Evolutionary conservation across 2,329 filamentous ascomycete species (phyloP).

Genomic region (Penicillium glabrum): DNA sequence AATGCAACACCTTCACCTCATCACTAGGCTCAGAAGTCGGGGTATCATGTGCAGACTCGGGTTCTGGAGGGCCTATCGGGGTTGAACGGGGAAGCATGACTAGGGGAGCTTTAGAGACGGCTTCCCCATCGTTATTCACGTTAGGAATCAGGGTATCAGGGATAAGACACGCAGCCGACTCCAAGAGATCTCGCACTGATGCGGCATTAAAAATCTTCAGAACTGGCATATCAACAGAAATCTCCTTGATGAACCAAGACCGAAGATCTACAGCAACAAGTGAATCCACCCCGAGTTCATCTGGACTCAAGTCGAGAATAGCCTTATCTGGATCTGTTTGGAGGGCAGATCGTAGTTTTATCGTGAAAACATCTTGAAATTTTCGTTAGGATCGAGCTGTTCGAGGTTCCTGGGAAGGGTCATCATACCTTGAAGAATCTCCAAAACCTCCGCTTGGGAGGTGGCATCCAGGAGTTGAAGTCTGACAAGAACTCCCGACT

Average conservation of each 20-base stretch:
- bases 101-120: neutral
- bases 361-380: conserved; percentile 11
- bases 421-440: conserved; percentile 15
- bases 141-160: conserved; percentile 13
- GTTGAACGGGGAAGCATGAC: neutral
- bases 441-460: conserved; percentile 9
- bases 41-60: neutral
- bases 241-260: conserved; percentile 25
- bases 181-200: conserved; percentile 19
- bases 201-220: conserved; percentile 25
- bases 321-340: conserved; percentile 16
- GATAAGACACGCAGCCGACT: conserved; percentile 8
- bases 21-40: neutral
- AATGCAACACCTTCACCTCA: neutral
- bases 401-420: neutral
- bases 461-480: conserved; percentile 15
- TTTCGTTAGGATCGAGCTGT: neutral
- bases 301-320: conserved; percentile 18
- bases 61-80: neutral
- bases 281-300: conserved; percentile 26
- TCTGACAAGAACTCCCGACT: conserved; percentile 12
- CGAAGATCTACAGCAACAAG: conserved; percentile 27
- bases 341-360: conserved; percentile 18
- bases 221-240: conserved; percentile 24
- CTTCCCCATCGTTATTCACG: neutral